phyloP scores from a whole-genome alignment of 192 early-diverging fungal species.

The Thamnidium elegans region DNA sequence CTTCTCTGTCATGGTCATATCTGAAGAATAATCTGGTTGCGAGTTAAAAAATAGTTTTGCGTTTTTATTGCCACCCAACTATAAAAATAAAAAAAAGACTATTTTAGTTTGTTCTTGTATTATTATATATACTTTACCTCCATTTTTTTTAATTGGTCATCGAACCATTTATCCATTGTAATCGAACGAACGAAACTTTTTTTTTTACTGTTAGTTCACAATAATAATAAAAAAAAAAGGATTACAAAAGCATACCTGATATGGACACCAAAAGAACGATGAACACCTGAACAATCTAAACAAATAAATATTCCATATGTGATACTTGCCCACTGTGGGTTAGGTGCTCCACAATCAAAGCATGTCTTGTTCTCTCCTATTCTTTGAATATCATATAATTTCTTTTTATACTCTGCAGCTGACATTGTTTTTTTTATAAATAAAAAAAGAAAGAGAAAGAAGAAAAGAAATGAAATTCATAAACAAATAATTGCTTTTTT shows the following conservation, averaged over 20 bases:
- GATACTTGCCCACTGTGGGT: conserved; percentile 89
- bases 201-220: not conserved
- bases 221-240: not conserved
- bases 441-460: not conserved
- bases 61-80: conserved; percentile 85
- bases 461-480: not conserved
- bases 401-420: conserved; percentile 57
- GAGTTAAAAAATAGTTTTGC: conserved; percentile 82
- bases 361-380: conserved; percentile 64
- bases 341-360: conserved; percentile 87
- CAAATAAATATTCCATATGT: conserved; percentile 95
- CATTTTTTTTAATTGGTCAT: conserved; percentile 96
- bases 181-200: conserved; percentile 93
- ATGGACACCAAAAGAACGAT: conserved; percentile 79
- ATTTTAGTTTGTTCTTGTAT: too few species aligned
- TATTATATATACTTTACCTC: conserved; percentile 38
- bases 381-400: conserved; percentile 58
- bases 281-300: conserved; percentile 89
- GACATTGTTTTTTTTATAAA: not conserved
- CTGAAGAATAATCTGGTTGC: conserved; percentile 70
- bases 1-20: conserved; percentile 80
- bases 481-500: too few species aligned
- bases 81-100: not conserved
- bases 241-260: conserved; percentile 50
- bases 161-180: conserved; percentile 96